phyloP scores from a whole-genome alignment of 2,329 filamentous ascomycete species.

The Emericellopsis atlantica region DNA sequence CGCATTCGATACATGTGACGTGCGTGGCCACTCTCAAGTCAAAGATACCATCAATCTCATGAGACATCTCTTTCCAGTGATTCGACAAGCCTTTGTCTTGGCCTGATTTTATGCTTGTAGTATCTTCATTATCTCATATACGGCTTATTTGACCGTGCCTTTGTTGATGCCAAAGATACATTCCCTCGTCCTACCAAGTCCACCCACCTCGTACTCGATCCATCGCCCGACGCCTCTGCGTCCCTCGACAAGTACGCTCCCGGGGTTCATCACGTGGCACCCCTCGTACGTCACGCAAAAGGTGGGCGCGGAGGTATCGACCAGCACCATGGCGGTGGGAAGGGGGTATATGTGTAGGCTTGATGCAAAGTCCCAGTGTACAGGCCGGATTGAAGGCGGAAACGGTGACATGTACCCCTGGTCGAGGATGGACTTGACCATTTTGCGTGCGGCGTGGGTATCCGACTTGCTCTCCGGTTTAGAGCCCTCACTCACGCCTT shows the following conservation, averaged over 20 bases:
- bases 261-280: slow-evolving; percentile 92
- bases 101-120: neutral
- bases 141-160: neutral
- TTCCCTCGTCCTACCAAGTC: slow-evolving; percentile 50
- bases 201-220: slow-evolving; percentile 73
- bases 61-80: no score
- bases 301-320: slow-evolving; percentile 68
- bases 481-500: slow-evolving; percentile 1
- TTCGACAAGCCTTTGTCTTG: neutral
- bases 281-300: slow-evolving; percentile 91
- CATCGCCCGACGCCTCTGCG: slow-evolving; percentile 61
- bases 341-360: slow-evolving; percentile 76
- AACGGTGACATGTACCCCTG: slow-evolving; percentile 87
- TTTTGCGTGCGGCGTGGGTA: slow-evolving; percentile 51
- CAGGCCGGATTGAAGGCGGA: slow-evolving; percentile 61
- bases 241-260: slow-evolving; percentile 57
- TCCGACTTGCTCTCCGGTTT: slow-evolving; percentile 22
- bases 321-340: slow-evolving; percentile 70
- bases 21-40: no score
- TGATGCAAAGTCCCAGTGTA: slow-evolving; percentile 79
- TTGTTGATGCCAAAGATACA: slow-evolving; percentile 29
- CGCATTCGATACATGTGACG: no score
- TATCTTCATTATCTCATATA: neutral
- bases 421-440: slow-evolving; percentile 85
- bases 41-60: no score